Percentiles rank a stretch among this genome's conserved stretches.
These are phyloP conservation scores for Uronychia setigera DNA, from an alignment of 73 alveolate species.

Conservation along the genomic window DNA sequence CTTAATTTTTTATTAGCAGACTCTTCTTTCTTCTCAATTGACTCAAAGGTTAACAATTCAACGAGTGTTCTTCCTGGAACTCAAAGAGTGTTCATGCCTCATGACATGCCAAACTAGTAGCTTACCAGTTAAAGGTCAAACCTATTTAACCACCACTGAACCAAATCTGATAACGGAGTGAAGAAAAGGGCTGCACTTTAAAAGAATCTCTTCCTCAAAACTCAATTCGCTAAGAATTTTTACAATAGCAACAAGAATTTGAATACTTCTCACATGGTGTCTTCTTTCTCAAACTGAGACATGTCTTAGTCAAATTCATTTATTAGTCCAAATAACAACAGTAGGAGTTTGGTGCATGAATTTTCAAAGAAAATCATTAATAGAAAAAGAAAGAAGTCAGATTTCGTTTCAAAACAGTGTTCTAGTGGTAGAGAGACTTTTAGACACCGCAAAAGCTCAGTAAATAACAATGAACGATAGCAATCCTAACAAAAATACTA, in stretches of 20 bases:
- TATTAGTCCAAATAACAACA: neutral
- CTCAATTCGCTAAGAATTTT: neutral
- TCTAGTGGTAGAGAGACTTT: neutral
- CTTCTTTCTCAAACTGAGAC: neutral
- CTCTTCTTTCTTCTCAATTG: neutral
- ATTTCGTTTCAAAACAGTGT: neutral
- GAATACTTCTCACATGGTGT: constrained; percentile 1
- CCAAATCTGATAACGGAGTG: neutral
- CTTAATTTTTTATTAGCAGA: neutral
- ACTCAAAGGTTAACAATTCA: neutral
- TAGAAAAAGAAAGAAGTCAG: neutral
- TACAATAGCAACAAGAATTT: neutral
- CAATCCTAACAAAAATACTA: neutral
- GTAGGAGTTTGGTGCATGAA: neutral
- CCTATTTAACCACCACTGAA: neutral
- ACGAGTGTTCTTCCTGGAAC: neutral
- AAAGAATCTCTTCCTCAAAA: neutral
- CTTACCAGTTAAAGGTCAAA: neutral
- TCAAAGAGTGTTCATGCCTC: neutral
- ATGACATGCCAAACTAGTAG: neutral
- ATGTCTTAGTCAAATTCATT: neutral
- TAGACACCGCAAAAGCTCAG: neutral
- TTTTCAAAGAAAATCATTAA: neutral
- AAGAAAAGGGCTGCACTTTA: neutral
- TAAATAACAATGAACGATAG: neutral